Base-by-base conservation (phyloP, 352 stramenopile genomes). In the Globisporangium middletonii region DNA sequence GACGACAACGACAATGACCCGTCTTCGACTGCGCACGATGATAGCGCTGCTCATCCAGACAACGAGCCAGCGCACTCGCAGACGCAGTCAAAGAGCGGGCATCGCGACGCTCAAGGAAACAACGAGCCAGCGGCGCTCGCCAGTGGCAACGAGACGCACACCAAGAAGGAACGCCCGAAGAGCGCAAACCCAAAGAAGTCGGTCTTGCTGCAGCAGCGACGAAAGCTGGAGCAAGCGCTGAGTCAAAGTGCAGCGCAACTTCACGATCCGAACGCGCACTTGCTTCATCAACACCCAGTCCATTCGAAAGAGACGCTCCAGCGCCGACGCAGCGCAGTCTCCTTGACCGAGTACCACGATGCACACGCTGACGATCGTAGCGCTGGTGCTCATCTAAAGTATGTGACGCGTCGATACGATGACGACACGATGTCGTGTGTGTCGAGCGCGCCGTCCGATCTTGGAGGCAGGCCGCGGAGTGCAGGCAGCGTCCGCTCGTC, bases 131-230 rank as follows among this genome's bases (percentile, higher is more conserved):
- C 23, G 9, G 37, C 33, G 18, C 28, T 35, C 37, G 16, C 38
- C 54, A 28, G 12, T 16, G 56, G 48, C 6, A 50, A 42, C 23
- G 37, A 55, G 30, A 9, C 49, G 37, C 65, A 62, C 13, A 48
- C 35, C 2, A 79, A 68, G 42, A 88, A 86, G 48, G 75, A 87
- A 57, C 71, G 79, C 0, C 79, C 79, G 3, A 71, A 76, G 52
- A 88, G 77, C 41, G 79, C 79, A 5, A 75, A 90, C 52, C 75
- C 75, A 7, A 83, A 80, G 60, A 89, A 88, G 58, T 75, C 69
- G 12, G 70, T 68, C 41, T 73, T 86, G 66, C 55, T 90, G 42
- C 76, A 84, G 53, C 75, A 90, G 51, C 67, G 75, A 5, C 79
- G 79, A n/a, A 70, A 84, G 48, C n/a, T 64, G 41, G 70, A 82